These are phyloP conservation scores for Zygotorulaspora mrakii DNA, from an alignment of 1,139 yeast genomes.

Conservation along the genomic window DNA sequence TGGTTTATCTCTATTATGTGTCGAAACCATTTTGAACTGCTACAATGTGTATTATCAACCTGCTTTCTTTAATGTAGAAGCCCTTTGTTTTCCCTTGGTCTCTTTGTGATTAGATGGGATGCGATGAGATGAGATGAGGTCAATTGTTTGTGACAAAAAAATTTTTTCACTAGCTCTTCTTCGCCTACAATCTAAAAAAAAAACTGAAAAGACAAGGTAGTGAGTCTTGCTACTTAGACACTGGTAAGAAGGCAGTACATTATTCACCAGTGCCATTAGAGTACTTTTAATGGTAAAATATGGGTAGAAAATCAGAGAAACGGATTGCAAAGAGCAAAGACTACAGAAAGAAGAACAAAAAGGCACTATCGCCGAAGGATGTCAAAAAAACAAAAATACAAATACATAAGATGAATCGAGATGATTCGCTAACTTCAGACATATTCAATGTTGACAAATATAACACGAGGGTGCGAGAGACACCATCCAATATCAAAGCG, in stretches of 20 bases:
- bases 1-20: slow-evolving; percentile 91
- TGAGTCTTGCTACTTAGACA: too few species aligned
- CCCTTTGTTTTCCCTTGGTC: too few species aligned
- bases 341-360: slow-evolving; percentile 20
- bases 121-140: slow-evolving; percentile 15
- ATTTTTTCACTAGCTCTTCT: slow-evolving; percentile 11
- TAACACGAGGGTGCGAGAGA: slow-evolving; percentile 1
- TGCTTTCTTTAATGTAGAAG: too few species aligned
- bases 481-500: neutral
- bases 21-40: slow-evolving; percentile 65
- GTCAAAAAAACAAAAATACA: slow-evolving; percentile 28
- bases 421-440: slow-evolving; percentile 16
- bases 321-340: slow-evolving; percentile 7
- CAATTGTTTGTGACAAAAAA: slow-evolving; percentile 6
- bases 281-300: neutral
- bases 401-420: slow-evolving; percentile 28
- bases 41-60: too few species aligned
- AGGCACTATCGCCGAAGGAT: slow-evolving; percentile 20
- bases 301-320: slow-evolving; percentile 1
- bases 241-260: too few species aligned
- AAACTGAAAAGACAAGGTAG: too few species aligned
- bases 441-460: slow-evolving; percentile 5
- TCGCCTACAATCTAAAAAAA: neutral
- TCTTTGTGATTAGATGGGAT: too few species aligned
- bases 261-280: too few species aligned